Evolutionary conservation across 2,329 filamentous ascomycete species (phyloP).

Genomic region (Ophiosphaerella herpotricha): DNA sequence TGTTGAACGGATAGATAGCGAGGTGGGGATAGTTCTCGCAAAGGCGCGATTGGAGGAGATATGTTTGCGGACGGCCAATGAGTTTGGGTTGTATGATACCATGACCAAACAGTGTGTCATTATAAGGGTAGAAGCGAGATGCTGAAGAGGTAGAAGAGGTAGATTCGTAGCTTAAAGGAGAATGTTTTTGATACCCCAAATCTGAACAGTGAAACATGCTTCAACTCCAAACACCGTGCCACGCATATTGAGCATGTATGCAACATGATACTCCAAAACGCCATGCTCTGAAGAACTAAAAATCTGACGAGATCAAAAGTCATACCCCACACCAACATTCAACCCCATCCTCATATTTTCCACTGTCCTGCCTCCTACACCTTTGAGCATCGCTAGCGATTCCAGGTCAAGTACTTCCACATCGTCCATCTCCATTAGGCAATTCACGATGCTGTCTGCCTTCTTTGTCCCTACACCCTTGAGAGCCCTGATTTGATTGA

Average conservation of each 20-base stretch:
- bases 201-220: neutral
- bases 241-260: slow-evolving; percentile 4
- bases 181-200: neutral
- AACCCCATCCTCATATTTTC: slow-evolving; percentile 56
- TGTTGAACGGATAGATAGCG: slow-evolving; percentile 9
- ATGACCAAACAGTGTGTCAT: slow-evolving; percentile 42
- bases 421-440: slow-evolving; percentile 53
- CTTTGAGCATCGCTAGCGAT: slow-evolving; percentile 53
- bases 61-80: slow-evolving; percentile 39
- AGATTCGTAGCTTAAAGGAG: neutral
- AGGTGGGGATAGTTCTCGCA: slow-evolving; percentile 28
- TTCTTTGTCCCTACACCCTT: slow-evolving; percentile 75
- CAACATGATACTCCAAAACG: slow-evolving; percentile 11
- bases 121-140: slow-evolving; percentile 36
- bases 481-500: slow-evolving; percentile 66
- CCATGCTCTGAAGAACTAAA: slow-evolving; percentile 23
- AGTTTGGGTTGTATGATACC: slow-evolving; percentile 44
- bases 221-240: neutral
- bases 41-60: slow-evolving; percentile 39
- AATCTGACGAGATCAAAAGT: slow-evolving; percentile 24
- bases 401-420: slow-evolving; percentile 49
- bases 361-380: slow-evolving; percentile 56
- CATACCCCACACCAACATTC: slow-evolving; percentile 18
- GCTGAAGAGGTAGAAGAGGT: slow-evolving; percentile 16
- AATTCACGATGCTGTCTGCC: slow-evolving; percentile 60